These are phyloP conservation scores for Microthlaspi erraticum DNA, from an alignment of 345 rosid species.

Conservation along the genomic window DNA sequence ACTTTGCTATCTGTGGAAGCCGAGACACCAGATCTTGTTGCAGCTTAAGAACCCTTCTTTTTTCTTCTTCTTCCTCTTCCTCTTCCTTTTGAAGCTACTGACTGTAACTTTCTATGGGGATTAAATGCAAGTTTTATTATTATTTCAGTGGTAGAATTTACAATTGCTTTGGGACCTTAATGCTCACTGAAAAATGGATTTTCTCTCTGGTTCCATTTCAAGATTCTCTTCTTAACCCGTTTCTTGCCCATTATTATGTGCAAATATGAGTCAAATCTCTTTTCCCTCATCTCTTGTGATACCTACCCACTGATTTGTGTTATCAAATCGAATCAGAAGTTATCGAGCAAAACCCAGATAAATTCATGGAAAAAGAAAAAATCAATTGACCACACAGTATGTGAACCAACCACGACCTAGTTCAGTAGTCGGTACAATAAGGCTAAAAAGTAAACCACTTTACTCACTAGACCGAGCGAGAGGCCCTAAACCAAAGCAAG, in stretches of 20 bases:
- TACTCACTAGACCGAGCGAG: too few species aligned
- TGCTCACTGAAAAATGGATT: background rate
- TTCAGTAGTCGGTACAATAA: too few species aligned
- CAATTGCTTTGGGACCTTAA: background rate
- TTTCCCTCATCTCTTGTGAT: too few species aligned
- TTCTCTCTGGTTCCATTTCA: constrained; percentile 20
- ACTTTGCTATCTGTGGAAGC: constrained; percentile 91
- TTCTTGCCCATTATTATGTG: background rate
- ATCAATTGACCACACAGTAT: too few species aligned
- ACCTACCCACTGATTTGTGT: too few species aligned
- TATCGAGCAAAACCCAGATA: too few species aligned
- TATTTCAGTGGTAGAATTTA: constrained; percentile 33
- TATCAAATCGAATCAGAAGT: too few species aligned
- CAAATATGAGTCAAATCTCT: background rate
- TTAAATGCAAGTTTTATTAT: constrained; percentile 4
- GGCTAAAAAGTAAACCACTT: too few species aligned
- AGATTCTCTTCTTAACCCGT: background rate
- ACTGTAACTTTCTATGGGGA: constrained; percentile 30
- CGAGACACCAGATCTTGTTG: constrained; percentile 95
- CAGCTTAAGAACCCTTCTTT: constrained; percentile 24
- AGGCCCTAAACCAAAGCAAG: too few species aligned
- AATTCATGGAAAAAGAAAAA: too few species aligned
- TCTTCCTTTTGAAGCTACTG: constrained; percentile 27
- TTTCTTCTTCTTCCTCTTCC: background rate
- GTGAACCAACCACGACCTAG: too few species aligned